These are phyloP conservation scores for Aphanomyces invadans DNA, from an alignment of 352 stramenopile species.

Conservation along the genomic window DNA sequence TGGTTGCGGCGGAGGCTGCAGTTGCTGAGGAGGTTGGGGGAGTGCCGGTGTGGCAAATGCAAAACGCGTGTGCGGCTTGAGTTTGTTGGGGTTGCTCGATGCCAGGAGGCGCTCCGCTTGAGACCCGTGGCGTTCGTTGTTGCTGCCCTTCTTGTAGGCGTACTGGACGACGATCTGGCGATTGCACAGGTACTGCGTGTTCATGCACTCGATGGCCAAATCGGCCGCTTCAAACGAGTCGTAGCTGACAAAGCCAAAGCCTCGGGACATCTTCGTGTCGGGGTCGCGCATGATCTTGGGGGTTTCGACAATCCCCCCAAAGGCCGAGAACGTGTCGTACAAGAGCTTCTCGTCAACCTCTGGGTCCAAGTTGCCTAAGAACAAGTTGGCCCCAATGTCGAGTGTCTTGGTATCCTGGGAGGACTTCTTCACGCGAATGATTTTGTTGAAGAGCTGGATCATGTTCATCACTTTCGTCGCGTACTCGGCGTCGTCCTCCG, in stretches of 20 bases:
- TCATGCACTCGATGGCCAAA: conserved; percentile 99
- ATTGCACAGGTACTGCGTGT: conserved; percentile 97
- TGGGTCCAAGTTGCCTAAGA: conserved; percentile 94
- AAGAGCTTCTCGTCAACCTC: conserved; percentile 99
- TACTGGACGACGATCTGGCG: conserved; percentile 97
- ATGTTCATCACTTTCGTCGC: conserved; percentile 99
- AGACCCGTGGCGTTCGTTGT: conserved; percentile 88
- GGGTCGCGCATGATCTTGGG: conserved; percentile 94
- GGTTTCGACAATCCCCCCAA: conserved; percentile 94
- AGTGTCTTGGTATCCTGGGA: conserved; percentile 92
- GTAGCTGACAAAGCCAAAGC: conserved; percentile 97
- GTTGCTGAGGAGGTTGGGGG: not conserved
- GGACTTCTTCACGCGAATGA: conserved; percentile 94
- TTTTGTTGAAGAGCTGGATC: conserved; percentile 96
- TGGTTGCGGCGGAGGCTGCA: not conserved
- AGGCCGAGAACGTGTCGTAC: conserved; percentile 98
- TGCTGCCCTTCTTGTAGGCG: conserved; percentile 97
- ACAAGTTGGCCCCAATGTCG: conserved; percentile 99
- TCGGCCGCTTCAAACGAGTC: conserved; percentile 97
- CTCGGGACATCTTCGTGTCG: conserved; percentile 88
- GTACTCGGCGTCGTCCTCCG: conserved; percentile 97
- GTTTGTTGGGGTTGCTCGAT: conserved; percentile 71
- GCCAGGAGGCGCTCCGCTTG: conserved; percentile 82
- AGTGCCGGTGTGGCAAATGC: conserved; percentile 31
- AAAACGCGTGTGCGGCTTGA: conserved; percentile 75